Conservation (phyloP, 768 basidiomycete genomes). For the Lactarius quietus region DNA sequence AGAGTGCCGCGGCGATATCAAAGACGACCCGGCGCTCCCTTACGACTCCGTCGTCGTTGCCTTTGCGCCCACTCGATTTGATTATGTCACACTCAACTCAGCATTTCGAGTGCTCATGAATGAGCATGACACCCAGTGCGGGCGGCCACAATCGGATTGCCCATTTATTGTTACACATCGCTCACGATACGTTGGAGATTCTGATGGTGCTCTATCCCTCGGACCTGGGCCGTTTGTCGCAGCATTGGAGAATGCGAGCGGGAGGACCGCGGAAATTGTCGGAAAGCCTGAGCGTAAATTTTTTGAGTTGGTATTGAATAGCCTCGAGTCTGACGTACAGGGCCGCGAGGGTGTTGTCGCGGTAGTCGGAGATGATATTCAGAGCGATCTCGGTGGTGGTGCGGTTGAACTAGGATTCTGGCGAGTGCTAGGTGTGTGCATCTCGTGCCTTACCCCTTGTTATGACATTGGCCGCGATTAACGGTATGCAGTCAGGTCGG, state of each 20-base stretch:
- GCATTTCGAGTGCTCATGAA: slow-evolving; percentile 62
- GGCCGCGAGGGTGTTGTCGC: slow-evolving; percentile 37
- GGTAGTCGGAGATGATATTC: slow-evolving; percentile 65
- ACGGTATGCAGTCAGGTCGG: slow-evolving; percentile 50
- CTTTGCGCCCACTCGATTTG: slow-evolving; percentile 48
- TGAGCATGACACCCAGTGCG: slow-evolving; percentile 15
- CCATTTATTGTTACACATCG: slow-evolving; percentile 60
- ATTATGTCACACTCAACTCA: slow-evolving; percentile 54
- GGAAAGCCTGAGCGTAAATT: slow-evolving; percentile 63
- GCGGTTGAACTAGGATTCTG: slow-evolving; percentile 57
- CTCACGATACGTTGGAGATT: slow-evolving; percentile 45
- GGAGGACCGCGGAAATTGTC: slow-evolving; percentile 47
- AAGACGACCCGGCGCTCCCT: slow-evolving; percentile 24
- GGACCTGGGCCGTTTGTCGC: slow-evolving; percentile 70
- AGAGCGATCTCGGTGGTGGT: slow-evolving; percentile 61
- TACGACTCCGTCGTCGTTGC: slow-evolving; percentile 66
- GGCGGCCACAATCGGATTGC: slow-evolving; percentile 14
- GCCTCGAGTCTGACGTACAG: slow-evolving; percentile 34
- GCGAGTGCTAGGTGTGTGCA: slow-evolving; percentile 55
- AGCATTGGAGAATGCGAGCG: slow-evolving; percentile 55
- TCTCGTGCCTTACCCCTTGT: slow-evolving; percentile 9
- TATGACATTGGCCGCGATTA: slow-evolving; percentile 13
- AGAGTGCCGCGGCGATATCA: slow-evolving; percentile 28
- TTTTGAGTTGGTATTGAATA: slow-evolving; percentile 53
- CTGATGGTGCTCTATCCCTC: slow-evolving; percentile 50